Base-by-base conservation (phyloP, 192 early-diverging fungal species). In the Funneliformis mosseae region DNA sequence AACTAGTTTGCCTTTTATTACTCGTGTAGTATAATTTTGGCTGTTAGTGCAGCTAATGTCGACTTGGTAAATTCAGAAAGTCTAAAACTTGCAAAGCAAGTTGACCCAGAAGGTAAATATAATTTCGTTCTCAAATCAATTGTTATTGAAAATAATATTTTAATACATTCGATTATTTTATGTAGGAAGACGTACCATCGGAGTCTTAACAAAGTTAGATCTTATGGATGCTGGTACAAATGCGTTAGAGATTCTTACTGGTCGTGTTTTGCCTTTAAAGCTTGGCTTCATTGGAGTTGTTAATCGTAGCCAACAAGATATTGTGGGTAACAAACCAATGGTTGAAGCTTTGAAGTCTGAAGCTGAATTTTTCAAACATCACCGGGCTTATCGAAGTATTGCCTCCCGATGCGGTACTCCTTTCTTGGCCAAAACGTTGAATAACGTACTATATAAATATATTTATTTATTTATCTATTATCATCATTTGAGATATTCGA, bases 21-120 rank as follows among this genome's bases (percentile, higher is more conserved):
- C 33, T 33, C 16, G 16, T 21, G 21, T 55, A 55, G 93, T 89
- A 89, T 95, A 59, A 94, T 95, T 74, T 87, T 95, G 60, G 93
- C 94, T 11, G 92, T 95, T 50, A 92, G 92, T 62, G 93, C 94
- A 27, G 94, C 94, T 2, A 95, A 95, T 75, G 89, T 91, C 21
- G 94, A 95, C 77, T 86, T 95, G 63, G 93, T 91, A 64, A 95
- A 95, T 81, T 94, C 93, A 25, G 94, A 95, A 84, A 94, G 93
- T 84, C 87, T 95, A 62, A 95, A 95, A 84, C 85, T 94, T 68
- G 93, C 94, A n/a, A 91, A 93, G 66, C 93, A 95, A 80, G 94
- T 95, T 12, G 94, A 94, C 83, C 90, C 92, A 4, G 92, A 93
- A 82, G 92, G 93, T 84, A 88, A 83, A 33, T 38, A 45, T 27